Evolutionary conservation across 2,329 filamentous ascomycete species (phyloP).

Genomic region (Penicillium sclerotiorum): DNA sequence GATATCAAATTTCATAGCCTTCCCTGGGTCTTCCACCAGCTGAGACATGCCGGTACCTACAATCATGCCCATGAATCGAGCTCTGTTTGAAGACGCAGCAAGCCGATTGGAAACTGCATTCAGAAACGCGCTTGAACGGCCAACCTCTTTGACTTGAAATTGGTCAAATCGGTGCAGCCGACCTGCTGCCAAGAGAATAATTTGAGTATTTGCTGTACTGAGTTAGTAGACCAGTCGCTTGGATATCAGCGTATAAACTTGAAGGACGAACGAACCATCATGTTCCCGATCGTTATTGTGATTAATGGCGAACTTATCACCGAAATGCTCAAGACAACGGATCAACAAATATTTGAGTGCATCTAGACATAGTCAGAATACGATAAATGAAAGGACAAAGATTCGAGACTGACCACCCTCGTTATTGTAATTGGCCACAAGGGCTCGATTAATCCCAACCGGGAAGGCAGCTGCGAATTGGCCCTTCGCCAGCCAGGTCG

Average conservation of each 20-base stretch:
- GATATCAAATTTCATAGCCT: slow-evolving; percentile 78
- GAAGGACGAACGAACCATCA: slow-evolving; percentile 59
- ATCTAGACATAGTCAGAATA: slow-evolving; percentile 26
- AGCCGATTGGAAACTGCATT: slow-evolving; percentile 83
- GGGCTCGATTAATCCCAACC: slow-evolving; percentile 67
- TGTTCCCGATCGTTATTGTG: slow-evolving; percentile 82
- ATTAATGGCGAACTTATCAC: slow-evolving; percentile 82
- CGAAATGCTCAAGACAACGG: slow-evolving; percentile 72
- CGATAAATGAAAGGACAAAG: background rate
- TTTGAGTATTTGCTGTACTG: slow-evolving; percentile 72
- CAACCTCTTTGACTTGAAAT: slow-evolving; percentile 67
- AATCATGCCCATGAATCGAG: slow-evolving; percentile 84
- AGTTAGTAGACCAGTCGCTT: slow-evolving; percentile 24
- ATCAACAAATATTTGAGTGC: slow-evolving; percentile 57
- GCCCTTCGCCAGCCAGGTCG: slow-evolving; percentile 66
- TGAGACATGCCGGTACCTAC: slow-evolving; percentile 73
- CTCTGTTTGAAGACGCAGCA: slow-evolving; percentile 70
- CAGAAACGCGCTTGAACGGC: slow-evolving; percentile 73
- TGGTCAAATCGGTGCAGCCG: slow-evolving; percentile 70
- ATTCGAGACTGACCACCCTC: slow-evolving; percentile 47
- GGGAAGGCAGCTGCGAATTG: slow-evolving; percentile 68
- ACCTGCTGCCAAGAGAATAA: slow-evolving; percentile 74
- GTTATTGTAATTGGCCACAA: slow-evolving; percentile 60
- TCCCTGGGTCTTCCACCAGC: slow-evolving; percentile 67
- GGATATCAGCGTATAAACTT: too few relatives aligned